phyloP scores from a whole-genome alignment of 176 grass and related monocot genomes.

The Juncus inflexus region DNA sequence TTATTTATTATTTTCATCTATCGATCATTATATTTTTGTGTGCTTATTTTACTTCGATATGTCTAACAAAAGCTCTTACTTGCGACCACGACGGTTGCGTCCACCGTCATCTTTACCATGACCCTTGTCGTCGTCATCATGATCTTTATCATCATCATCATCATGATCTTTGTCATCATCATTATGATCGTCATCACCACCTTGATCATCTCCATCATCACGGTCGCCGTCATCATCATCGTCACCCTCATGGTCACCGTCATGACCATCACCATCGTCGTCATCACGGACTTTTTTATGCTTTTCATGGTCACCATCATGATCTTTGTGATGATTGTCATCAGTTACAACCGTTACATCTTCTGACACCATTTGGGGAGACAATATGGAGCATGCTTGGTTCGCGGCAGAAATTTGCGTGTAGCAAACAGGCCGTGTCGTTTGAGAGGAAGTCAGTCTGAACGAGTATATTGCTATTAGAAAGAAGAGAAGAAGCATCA shows the following conservation, averaged over 20 bases:
- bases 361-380: slow-evolving; percentile 12
- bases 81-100: fast-evolving
- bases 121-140: slow-evolving; percentile 14
- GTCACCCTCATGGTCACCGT: neutral
- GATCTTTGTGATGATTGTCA: slow-evolving; percentile 23
- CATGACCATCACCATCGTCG: fast-evolving
- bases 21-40: no score
- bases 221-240: slow-evolving; percentile 1
- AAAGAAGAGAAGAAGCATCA: slow-evolving; percentile 18
- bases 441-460: neutral
- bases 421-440: slow-evolving; percentile 55
- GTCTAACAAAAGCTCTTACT: neutral
- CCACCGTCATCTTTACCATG: neutral
- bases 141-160: slow-evolving; percentile 11
- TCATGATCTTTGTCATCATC: slow-evolving; percentile 17
- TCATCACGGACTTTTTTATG: slow-evolving; percentile 16
- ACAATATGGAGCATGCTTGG: slow-evolving; percentile 63
- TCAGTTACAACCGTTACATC: neutral
- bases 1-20: no score
- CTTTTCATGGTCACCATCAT: neutral
- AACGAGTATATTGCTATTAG: slow-evolving; percentile 1
- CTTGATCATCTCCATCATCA: neutral
- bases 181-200: slow-evolving; percentile 41
- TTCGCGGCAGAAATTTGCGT: slow-evolving; percentile 67
- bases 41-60: neutral